Conservation (phyloP, 768 basidiomycete genomes). For the Tylopilus felleus region DNA sequence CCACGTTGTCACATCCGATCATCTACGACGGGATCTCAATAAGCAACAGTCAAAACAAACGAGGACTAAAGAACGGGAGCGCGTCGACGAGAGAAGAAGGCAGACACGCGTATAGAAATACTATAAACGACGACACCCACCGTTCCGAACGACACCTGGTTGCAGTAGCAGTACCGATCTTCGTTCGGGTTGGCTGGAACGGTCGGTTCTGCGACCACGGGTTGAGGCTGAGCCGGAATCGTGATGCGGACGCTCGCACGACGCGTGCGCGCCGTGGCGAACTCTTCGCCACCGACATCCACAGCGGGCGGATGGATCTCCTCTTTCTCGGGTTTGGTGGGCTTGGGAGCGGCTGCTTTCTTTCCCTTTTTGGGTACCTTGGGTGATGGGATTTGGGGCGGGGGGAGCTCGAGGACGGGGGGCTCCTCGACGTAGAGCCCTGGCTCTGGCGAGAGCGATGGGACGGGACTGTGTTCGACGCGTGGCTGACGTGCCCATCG, state of each 20-base stretch:
- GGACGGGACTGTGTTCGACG: constrained; percentile 41
- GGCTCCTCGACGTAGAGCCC: constrained; percentile 18
- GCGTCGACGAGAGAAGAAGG: too few species aligned
- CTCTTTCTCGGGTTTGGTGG: constrained; percentile 17
- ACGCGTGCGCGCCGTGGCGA: constrained; percentile 15
- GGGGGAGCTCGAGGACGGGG: constrained; percentile 5
- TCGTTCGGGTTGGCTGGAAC: constrained; percentile 45
- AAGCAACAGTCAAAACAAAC: background rate
- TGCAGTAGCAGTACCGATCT: constrained; percentile 76
- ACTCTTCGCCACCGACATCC: constrained; percentile 9
- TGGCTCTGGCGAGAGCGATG: constrained; percentile 32
- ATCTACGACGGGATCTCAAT: constrained; percentile 45
- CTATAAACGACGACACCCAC: too few species aligned
- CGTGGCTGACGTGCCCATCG: constrained; percentile 47
- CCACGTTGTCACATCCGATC: constrained; percentile 78
- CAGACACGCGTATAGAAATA: too few species aligned
- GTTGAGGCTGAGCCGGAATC: constrained; percentile 34
- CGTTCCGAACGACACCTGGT: constrained; percentile 76
- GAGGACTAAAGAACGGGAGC: background rate
- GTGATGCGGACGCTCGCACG: constrained; percentile 33
- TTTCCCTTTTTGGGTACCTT: constrained; percentile 24
- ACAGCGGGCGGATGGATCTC: constrained; percentile 9
- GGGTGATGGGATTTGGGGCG: constrained; percentile 9
- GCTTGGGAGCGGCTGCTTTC: constrained; percentile 15
- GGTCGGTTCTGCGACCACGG: constrained; percentile 13